Evolutionary conservation across 108 stramenopile species (phyloP), one percentile per base, ranked within the genome.

Genomic region (Stephanodiscus minutulus): DNA sequence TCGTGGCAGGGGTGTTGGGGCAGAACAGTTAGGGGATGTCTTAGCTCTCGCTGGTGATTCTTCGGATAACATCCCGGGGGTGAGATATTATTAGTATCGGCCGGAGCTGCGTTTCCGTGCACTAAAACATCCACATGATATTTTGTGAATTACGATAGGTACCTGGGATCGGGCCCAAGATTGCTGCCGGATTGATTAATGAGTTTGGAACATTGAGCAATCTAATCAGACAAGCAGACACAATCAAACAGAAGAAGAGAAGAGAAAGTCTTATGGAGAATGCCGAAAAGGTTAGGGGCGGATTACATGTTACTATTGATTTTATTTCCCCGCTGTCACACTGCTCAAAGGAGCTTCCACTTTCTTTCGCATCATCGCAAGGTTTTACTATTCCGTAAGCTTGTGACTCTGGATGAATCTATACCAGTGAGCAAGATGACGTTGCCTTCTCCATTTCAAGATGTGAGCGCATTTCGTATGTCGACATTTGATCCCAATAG

Each of bases 91-190:
- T 60, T 37, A 11, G 4, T 47, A 17, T 60, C 21, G 29, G 21
- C 21, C 29, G 59, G 36, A 7, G 65, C 12, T 31, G 22, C 28
- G 22, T 50, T 21, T 0, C 20, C 3, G 50, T 36, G 20, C 0
- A 3, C 31, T 44, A 3, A 48, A 50, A 11, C n/a, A 44, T 13
- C 4, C 12, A 11, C 39, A 24, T 21, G 2, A 41, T 21, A 22
- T 28, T 33, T 50, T 53, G 53, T 13, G 3, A n/a, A 50, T 33
- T 35, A 53, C 53, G 5, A 8, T 28, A 50, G 65, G 71, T 53
- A 7, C 87, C 90, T 15, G 95, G 95, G 0, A 94, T 96, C 52
- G 95, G 95, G 17, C 92, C 92, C 1, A 96, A 96, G 72, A 94
- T 86, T 61, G 95, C 95, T n/a, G 86, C 88, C 0, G 21, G 61